Base-by-base conservation (phyloP, 352 stramenopile species). In the Salisapilia sapeloensis region DNA sequence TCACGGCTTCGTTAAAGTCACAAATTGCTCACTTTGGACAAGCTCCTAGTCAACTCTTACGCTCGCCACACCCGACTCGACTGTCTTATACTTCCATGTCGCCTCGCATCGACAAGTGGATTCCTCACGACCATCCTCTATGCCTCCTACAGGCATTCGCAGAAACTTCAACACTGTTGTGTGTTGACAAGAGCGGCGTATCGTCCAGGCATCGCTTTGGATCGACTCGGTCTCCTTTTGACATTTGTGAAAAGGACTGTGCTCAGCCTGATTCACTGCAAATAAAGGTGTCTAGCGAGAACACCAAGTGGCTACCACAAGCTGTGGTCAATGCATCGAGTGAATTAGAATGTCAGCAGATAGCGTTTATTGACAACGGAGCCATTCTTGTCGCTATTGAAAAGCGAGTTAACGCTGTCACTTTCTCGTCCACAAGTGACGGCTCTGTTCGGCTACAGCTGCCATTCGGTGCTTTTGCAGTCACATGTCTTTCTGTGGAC, bases 11-110 rank as follows among this genome's bases (percentile, higher is more conserved):
- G 12, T 89, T 92, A 55, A 89, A 96, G 42, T 83, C 86, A 44
- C 92, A 98, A 49, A 98, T 98, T 21, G 80, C 96, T 29, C 94
- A 98, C 57, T 99, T 98, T 59, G 93, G 93, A 1, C 93, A 98
- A 56, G 97, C 92, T 3, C 93, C 94, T 10, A 92, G 78, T 33
- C 96, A 99, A 72, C 60, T 99, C 18, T 82, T 99, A 39, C 78
- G 66, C 7, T 70, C 89, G 15, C 55, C 72, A 20, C 84, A 96
- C 35, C 74, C 72, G 2, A 38, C 52, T 6, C 71, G 79, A 15
- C 37, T 54, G 9, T 27, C 35, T n/a, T 24, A 15, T 6, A 32
- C 33, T 20, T 22, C 21, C 6, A 30, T 24, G 3, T 10, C 33
- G 4, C 6, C 18, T 3, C n/a, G 12, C 2, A 29, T 4, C 27